These are phyloP conservation scores for Exophiala sideris DNA, from an alignment of 2,329 filamentous ascomycete genomes.

Conservation along the genomic window DNA sequence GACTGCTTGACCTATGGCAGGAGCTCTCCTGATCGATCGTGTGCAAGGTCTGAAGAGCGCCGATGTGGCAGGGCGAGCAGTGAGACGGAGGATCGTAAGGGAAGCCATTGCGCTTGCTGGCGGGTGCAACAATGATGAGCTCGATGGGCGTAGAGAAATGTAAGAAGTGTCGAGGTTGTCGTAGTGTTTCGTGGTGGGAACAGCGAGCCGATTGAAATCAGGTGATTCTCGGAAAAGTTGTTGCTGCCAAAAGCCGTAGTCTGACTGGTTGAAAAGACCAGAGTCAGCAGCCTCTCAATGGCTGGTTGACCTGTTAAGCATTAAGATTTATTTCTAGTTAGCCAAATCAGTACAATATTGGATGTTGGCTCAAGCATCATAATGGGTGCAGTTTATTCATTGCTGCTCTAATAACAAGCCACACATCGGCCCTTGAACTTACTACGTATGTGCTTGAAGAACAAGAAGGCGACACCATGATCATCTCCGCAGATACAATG, in stretches of 20 bases:
- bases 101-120: constrained; percentile 58
- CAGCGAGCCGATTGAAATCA: constrained; percentile 10
- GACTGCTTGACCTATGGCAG: constrained; percentile 21
- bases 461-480: too few species aligned
- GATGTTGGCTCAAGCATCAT: background rate
- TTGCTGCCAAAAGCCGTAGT: background rate
- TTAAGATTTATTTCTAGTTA: too few species aligned
- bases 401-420: background rate
- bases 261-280: constrained; percentile 18
- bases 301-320: too few species aligned
- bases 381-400: background rate
- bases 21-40: constrained; percentile 27
- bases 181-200: background rate
- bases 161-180: constrained; percentile 14
- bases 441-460: too few species aligned
- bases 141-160: constrained; percentile 11
- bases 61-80: constrained; percentile 58
- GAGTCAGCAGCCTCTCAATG: background rate
- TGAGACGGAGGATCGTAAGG: constrained; percentile 65
- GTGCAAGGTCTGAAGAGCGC: constrained; percentile 26
- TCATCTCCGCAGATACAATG: too few species aligned
- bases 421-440: background rate
- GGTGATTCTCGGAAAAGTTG: constrained; percentile 5
- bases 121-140: background rate
- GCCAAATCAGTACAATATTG: too few species aligned